Evolutionary conservation across 306 rosid genomes (phyloP).

Genomic region (Trifolium fragiferum): DNA sequence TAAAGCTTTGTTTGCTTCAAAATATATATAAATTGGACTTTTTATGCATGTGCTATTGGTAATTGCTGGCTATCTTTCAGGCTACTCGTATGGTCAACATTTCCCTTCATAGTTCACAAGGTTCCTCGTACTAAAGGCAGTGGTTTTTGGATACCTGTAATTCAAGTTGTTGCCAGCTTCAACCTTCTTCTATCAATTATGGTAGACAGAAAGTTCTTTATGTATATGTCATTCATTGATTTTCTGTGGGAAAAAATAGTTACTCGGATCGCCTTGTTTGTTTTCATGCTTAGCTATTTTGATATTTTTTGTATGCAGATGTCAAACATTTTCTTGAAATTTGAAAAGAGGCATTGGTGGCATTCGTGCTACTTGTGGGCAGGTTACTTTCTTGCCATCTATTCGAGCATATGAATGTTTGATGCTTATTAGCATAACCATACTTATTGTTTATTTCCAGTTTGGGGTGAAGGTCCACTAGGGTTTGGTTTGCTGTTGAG

Average conservation of each 20-base stretch:
- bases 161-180: slow-evolving; percentile 92
- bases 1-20: slow-evolving; percentile 10
- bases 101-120: slow-evolving; percentile 77
- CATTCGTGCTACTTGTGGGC: slow-evolving; percentile 90
- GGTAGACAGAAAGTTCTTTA: slow-evolving; percentile 53
- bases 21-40: background rate
- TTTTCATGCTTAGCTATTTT: slow-evolving; percentile 23
- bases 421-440: slow-evolving; percentile 25
- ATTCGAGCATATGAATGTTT: slow-evolving; percentile 11
- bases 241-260: background rate
- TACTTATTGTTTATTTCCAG: slow-evolving; percentile 57
- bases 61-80: slow-evolving; percentile 56
- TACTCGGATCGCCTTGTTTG: background rate
- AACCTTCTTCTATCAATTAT: slow-evolving; percentile 74
- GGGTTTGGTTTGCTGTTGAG: slow-evolving; percentile 93
- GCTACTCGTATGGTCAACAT: slow-evolving; percentile 65
- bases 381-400: slow-evolving; percentile 60
- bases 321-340: slow-evolving; percentile 58
- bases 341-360: slow-evolving; percentile 73
- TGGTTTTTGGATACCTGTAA: slow-evolving; percentile 90
- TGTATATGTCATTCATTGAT: slow-evolving; percentile 9
- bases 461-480: slow-evolving; percentile 91
- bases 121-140: slow-evolving; percentile 85
- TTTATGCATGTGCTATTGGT: slow-evolving; percentile 17
- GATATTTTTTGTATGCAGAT: slow-evolving; percentile 54